phyloP scores from a whole-genome alignment of 371 early-diverging fungal genomes.

The Rhizomucor pusillus region DNA sequence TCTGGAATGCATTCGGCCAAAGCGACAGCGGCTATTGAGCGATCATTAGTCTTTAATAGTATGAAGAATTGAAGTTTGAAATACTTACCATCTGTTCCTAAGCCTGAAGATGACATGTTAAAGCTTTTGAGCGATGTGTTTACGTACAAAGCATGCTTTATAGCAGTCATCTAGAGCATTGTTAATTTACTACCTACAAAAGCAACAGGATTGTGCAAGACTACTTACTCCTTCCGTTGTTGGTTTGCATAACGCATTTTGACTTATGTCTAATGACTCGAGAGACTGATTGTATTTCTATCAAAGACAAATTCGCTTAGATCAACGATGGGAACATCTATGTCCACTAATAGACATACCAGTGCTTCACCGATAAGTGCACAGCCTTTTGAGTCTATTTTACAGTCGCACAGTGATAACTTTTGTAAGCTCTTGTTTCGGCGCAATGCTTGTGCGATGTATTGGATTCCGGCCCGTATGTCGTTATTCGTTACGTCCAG shows the following conservation, averaged over 20 bases:
- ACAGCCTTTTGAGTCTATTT: slow-evolving; percentile 54
- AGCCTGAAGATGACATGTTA: slow-evolving; percentile 59
- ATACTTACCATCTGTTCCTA: slow-evolving; percentile 56
- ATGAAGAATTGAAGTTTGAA: neutral
- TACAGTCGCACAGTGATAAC: slow-evolving; percentile 53
- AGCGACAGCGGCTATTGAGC: slow-evolving; percentile 61
- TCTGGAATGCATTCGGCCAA: slow-evolving; percentile 82
- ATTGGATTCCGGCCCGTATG: slow-evolving; percentile 59
- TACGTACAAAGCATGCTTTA: slow-evolving; percentile 61
- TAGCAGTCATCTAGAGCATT: slow-evolving; percentile 37
- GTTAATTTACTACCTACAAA: too few relatives aligned
- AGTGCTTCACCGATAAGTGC: slow-evolving; percentile 60
- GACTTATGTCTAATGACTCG: slow-evolving; percentile 38
- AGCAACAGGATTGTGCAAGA: too few relatives aligned
- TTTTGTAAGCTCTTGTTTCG: slow-evolving; percentile 52
- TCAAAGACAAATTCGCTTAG: neutral
- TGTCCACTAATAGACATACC: slow-evolving; percentile 26
- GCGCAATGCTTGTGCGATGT: slow-evolving; percentile 60
- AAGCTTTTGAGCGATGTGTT: slow-evolving; percentile 64
- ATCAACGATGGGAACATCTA: neutral
- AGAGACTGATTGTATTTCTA: slow-evolving; percentile 53
- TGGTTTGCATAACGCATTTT: slow-evolving; percentile 37
- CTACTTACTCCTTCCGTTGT: slow-evolving; percentile 47
- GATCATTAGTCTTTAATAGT: neutral
- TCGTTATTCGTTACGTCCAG: slow-evolving; percentile 56